These are phyloP conservation scores for Jatropha podagrica DNA, from an alignment of 441 rosid genomes.

Conservation along the genomic window DNA sequence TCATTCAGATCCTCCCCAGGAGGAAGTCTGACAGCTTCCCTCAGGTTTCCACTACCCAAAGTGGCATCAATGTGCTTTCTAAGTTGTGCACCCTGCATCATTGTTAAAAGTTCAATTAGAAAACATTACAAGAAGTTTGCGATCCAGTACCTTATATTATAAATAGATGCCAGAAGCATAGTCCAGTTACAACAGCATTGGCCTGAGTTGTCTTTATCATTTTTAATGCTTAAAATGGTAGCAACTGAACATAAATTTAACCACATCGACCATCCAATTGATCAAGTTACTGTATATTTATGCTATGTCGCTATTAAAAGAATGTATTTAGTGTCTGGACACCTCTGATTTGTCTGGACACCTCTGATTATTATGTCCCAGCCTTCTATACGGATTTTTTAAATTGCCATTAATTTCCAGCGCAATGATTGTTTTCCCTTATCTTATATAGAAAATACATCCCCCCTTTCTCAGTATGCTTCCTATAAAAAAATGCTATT, in stretches of 20 bases:
- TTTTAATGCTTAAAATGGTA: constrained; percentile 1
- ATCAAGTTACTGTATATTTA: background rate
- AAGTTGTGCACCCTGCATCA: constrained; percentile 89
- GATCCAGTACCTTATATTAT: constrained; percentile 9
- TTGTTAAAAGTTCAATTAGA: constrained; percentile 14
- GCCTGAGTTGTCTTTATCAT: constrained; percentile 15
- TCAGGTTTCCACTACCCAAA: constrained; percentile 90
- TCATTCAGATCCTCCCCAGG: constrained; percentile 97
- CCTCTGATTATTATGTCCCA: background rate
- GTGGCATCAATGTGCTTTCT: constrained; percentile 95
- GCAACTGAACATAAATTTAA: background rate
- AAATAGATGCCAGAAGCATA: constrained; percentile 3
- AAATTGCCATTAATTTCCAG: constrained; percentile 6
- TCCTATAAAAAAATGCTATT: constrained; percentile 1
- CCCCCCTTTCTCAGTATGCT: constrained; percentile 4
- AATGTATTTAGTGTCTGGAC: background rate
- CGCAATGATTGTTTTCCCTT: constrained; percentile 1
- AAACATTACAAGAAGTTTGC: constrained; percentile 6
- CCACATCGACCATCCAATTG: background rate
- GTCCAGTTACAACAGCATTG: constrained; percentile 7
- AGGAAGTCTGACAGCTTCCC: constrained; percentile 96
- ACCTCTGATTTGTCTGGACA: background rate
- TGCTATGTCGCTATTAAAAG: background rate
- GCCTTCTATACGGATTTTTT: background rate
- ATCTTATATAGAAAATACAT: constrained; percentile 12